Base-by-base conservation (phyloP, 257 asterid species). In the Orobanche coerulescens region DNA sequence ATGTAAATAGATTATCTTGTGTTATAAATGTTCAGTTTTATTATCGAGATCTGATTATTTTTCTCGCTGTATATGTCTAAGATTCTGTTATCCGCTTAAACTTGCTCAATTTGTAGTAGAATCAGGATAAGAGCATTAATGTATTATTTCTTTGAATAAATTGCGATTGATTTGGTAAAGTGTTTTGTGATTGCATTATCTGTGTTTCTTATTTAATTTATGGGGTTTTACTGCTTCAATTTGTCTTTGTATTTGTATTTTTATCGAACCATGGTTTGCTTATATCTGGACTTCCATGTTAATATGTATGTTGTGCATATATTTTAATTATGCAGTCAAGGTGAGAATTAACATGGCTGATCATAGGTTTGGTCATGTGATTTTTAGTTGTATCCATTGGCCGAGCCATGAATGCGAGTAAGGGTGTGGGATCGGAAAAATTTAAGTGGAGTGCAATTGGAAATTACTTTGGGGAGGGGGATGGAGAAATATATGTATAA, bases 1-100 rank as follows among this genome's bases (percentile, higher is more conserved):
- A 81, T 8, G 90, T 47, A 9, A 6, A 15, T 48, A 36, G 22
- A 11, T 53, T 55, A 49, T 6, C 15, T 33, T 16, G 28, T 62
- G 11, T 2, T 1, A 2, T 30, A 30, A 30, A 30, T 30, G 36
- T 30, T 30, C 3, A 30, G n/a, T n/a, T n/a, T 30, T 30, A 30
- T 7, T 30, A 7, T 30, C 7, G 36, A 30, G 36, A 30, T n/a
- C n/a, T n/a, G n/a, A n/a, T n/a, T n/a, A n/a, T n/a, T n/a, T n/a
- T n/a, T n/a, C n/a, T n/a, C n/a, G n/a, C n/a, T n/a, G n/a, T n/a
- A n/a, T 30, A 1, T 30, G 36, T 1, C 7, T 30, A 30, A 30
- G 36, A 30, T 4, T 4, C 4, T 30, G 36, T 30, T 30, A 30
- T 30, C 36, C 36, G 2, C 36, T 30, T 30, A 30, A 30, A 4